Evolutionary conservation across 164 flowering plant genomes (phyloP).

Genomic region (Vitis rotundifolia): DNA sequence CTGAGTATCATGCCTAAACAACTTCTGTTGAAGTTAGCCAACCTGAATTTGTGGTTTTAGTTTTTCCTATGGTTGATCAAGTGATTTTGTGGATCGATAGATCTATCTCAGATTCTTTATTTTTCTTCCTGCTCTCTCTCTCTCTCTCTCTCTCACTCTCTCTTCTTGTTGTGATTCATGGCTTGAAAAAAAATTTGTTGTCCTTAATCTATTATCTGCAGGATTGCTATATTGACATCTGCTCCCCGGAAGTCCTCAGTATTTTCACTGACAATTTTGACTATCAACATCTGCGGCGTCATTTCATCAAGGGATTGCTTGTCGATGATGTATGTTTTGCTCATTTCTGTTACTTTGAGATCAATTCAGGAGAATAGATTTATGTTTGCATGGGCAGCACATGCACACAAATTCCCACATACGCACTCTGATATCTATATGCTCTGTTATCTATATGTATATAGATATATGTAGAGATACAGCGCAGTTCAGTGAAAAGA

Average conservation of each 20-base stretch:
- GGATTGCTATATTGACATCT: constrained; percentile 97
- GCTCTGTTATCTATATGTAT: too few species aligned
- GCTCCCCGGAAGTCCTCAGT: constrained; percentile 90
- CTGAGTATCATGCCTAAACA: too few species aligned
- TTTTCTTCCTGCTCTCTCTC: neutral
- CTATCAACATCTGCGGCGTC: constrained; percentile 96
- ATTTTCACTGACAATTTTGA: constrained; percentile 97
- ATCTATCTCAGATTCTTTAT: neutral
- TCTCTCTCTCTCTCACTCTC: neutral
- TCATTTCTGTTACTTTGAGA: neutral
- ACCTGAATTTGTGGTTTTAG: neutral
- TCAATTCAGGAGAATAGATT: too few species aligned
- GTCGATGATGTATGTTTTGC: constrained; percentile 81
- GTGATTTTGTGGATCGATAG: neutral
- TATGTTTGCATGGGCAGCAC: neutral
- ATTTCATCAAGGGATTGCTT: constrained; percentile 93
- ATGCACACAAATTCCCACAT: too few species aligned
- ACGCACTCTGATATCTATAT: too few species aligned
- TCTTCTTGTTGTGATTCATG: neutral
- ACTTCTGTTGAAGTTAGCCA: too few species aligned
- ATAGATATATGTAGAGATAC: too few species aligned
- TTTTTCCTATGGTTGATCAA: neutral
- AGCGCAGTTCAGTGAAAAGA: too few species aligned
- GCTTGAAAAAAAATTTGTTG: too few species aligned
- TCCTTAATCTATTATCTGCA: constrained; percentile 32